These are phyloP conservation scores for Capsicum chinense DNA, from an alignment of 257 asterid species.

Conservation along the genomic window DNA sequence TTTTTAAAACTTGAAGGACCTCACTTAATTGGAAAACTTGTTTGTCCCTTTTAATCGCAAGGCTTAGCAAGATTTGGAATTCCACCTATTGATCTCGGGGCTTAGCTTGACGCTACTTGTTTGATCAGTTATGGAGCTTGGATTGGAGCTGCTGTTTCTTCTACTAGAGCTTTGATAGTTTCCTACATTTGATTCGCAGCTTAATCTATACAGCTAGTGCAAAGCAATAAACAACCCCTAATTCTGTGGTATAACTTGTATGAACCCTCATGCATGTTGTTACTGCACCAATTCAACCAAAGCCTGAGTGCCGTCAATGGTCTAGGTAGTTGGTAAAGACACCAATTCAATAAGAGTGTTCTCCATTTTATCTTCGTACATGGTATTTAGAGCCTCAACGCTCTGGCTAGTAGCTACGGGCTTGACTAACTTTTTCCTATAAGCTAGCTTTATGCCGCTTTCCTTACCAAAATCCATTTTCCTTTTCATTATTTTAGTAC, in stretches of 20 bases:
- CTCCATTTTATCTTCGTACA: neutral
- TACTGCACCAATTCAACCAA: neutral
- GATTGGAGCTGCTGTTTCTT: neutral
- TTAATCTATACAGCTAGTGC: neutral
- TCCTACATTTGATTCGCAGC: neutral
- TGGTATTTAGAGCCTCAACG: neutral
- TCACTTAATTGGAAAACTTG: too few relatives aligned
- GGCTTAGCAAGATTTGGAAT: neutral
- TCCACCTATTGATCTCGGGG: neutral
- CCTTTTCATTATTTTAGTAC: neutral
- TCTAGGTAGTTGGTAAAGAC: neutral
- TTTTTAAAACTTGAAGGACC: too few relatives aligned
- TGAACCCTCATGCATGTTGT: neutral
- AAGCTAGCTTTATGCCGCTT: neutral
- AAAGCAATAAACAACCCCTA: neutral
- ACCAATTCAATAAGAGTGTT: neutral
- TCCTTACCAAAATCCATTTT: neutral
- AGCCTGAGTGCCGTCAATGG: neutral
- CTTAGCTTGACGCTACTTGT: neutral
- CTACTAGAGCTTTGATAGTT: neutral
- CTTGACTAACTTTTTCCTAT: neutral
- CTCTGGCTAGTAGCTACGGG: neutral
- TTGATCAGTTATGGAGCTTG: neutral
- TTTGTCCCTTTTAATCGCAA: too few relatives aligned
- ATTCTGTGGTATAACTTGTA: neutral